Evolutionary conservation across 1,139 yeast genomes (phyloP), one percentile per base, ranked within the genome.

Genomic region (Kluyveromyces sp.): DNA sequence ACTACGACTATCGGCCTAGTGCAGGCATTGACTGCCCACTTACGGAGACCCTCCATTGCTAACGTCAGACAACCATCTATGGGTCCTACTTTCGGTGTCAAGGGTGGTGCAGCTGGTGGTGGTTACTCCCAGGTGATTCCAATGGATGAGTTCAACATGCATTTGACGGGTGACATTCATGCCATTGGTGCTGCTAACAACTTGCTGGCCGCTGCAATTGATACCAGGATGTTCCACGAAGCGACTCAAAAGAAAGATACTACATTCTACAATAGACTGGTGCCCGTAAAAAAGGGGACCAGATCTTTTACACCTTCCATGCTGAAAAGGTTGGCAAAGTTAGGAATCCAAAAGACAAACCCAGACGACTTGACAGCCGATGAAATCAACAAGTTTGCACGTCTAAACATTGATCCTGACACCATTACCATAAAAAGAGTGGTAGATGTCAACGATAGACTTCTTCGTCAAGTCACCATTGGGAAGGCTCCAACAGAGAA

Each of bases 31-130:
- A 84, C 88, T 43, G 88, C 89, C 11, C 89, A 82, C 57, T 69
- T 83, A 59, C 74, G 76, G 38, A 73, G 71, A 52, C 80, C 83
- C 47, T 74, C 86, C 13, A 74, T 83, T 63, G 94, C 92, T 43
- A 83, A 83, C 56, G 88, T 83, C 39, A 75, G 94, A 65, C 94
- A 83, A 61, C 92, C 94, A 12, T 80, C 88, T 12, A 82, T 83
- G 89, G 94, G 94, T 18, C 94, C 94, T 43, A 83, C 92, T 8
- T 83, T 83, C 57, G 94, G 94, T 64, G 85, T 83, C 46, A 83
- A 83, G 65, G 94, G 94, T 60, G 92, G 92, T 64, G 94, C 94
- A 49, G 92, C 94, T 9, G 94, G 94, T 55, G 94, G 92, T 61
- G 92, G 92, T 43, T 83, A 82, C 59, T 74, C 94, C 6, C 92